Conservation (phyloP, 2,329 filamentous ascomycete genomes). For the Mollisia scopiformis region DNA sequence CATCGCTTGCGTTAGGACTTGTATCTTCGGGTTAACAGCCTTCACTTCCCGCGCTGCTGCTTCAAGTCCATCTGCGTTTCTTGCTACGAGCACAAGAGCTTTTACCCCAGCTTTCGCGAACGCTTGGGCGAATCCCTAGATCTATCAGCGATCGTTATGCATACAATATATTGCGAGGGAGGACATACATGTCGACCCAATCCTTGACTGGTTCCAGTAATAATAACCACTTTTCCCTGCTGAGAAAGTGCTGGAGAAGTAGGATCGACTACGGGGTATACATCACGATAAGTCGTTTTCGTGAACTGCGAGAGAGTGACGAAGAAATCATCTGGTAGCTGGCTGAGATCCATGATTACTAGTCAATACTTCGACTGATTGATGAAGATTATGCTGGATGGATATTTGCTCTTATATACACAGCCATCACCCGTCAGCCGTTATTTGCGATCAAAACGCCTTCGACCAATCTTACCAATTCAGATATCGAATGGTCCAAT, state of each 20-base stretch:
- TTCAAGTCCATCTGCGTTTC: conserved; percentile 33
- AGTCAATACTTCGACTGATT: not conserved
- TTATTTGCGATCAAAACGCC: not conserved
- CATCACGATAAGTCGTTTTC: conserved; percentile 10
- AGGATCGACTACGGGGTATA: conserved; percentile 9
- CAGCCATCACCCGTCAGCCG: not conserved
- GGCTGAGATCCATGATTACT: conserved; percentile 9
- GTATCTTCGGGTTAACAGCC: conserved; percentile 33
- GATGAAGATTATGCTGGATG: not conserved
- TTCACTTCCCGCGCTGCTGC: conserved; percentile 31
- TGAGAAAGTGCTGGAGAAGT: conserved; percentile 10
- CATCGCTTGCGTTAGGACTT: conserved; percentile 32
- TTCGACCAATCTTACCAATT: not conserved
- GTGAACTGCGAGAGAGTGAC: conserved; percentile 14
- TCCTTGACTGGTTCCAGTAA: conserved; percentile 45
- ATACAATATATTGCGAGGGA: not conserved
- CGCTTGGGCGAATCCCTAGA: conserved; percentile 14
- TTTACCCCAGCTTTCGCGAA: conserved; percentile 38
- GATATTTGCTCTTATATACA: not conserved
- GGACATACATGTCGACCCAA: conserved; percentile 30
- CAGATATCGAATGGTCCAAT: not conserved
- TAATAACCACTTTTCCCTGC: conserved; percentile 32
- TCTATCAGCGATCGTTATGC: not conserved
- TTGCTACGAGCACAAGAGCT: conserved; percentile 39
- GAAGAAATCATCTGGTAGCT: conserved; percentile 18